Conservation (phyloP, 495 filamentous ascomycete genomes). For the Tuber calosporum region DNA sequence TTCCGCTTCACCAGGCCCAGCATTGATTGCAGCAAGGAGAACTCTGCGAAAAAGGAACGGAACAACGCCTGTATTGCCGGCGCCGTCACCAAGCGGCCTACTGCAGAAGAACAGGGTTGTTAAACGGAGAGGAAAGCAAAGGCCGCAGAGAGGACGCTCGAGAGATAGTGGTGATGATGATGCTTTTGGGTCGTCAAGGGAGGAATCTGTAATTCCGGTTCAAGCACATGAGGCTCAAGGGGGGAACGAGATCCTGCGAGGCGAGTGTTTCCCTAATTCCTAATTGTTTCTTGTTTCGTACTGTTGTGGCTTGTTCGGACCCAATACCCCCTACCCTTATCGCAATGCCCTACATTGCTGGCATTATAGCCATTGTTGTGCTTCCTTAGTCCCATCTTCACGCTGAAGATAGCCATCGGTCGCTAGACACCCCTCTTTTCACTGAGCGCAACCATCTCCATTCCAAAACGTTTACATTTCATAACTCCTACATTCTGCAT, state of each 20-base stretch:
- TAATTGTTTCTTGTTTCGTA: not conserved
- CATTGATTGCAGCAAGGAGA: not conserved
- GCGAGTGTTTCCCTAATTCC: not conserved
- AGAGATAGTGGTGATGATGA: slow-evolving; percentile 16
- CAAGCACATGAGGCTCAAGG: not conserved
- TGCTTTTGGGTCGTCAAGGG: slow-evolving; percentile 11
- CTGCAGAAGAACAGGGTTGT: slow-evolving; percentile 10
- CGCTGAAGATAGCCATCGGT: not conserved
- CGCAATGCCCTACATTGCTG: not conserved
- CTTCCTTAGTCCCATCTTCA: not conserved
- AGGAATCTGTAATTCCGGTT: not conserved
- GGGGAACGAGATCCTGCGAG: not conserved
- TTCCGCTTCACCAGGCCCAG: slow-evolving; percentile 20
- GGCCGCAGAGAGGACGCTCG: slow-evolving; percentile 14
- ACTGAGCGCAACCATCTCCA: not conserved
- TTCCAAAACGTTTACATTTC: not conserved
- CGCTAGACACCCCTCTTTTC: not conserved
- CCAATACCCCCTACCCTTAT: not conserved
- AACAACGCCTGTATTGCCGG: not conserved
- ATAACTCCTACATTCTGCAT: not conserved
- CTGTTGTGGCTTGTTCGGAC: not conserved
- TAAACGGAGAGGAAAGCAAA: slow-evolving; percentile 13
- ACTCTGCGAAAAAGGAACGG: not conserved
- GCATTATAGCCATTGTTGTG: not conserved
- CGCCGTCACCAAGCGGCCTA: not conserved